Percentiles rank a stretch among this genome's conserved stretches.
Evolutionary conservation across 164 flowering plant genomes (phyloP).

Genomic region (Annona squamosa): DNA sequence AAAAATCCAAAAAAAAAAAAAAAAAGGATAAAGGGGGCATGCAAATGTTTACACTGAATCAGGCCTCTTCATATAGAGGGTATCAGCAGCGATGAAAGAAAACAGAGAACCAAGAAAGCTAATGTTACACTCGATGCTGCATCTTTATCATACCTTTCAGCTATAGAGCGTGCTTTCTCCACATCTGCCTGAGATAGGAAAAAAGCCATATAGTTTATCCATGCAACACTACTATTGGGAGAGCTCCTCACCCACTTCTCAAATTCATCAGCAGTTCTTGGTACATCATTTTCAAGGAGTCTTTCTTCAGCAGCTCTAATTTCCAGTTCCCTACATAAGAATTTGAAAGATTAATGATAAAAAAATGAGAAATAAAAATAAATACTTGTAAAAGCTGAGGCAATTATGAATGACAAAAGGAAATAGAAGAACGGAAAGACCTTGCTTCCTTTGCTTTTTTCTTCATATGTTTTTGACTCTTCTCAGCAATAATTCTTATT

Average conservation of each 20-base stretch:
- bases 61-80: no score
- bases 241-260: constrained; percentile 83
- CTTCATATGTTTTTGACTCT: constrained; percentile 40
- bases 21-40: neutral
- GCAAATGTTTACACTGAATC: neutral
- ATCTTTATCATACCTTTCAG: constrained; percentile 63
- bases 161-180: constrained; percentile 82
- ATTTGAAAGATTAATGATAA: constrained; percentile 1
- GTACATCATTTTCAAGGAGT: constrained; percentile 54
- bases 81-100: neutral
- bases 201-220: constrained; percentile 90
- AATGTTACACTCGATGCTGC: neutral
- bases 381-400: neutral
- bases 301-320: constrained; percentile 84
- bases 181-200: constrained; percentile 60
- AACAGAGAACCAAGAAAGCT: neutral
- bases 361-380: neutral
- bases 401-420: neutral
- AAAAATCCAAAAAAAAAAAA: neutral
- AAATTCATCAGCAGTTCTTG: constrained; percentile 76
- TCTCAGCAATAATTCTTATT: constrained; percentile 24
- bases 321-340: constrained; percentile 58
- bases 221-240: constrained; percentile 83
- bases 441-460: constrained; percentile 67
- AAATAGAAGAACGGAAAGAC: constrained; percentile 19